phyloP scores from a whole-genome alignment of 202 grass and related monocot species.

The Zoysia matrella region DNA sequence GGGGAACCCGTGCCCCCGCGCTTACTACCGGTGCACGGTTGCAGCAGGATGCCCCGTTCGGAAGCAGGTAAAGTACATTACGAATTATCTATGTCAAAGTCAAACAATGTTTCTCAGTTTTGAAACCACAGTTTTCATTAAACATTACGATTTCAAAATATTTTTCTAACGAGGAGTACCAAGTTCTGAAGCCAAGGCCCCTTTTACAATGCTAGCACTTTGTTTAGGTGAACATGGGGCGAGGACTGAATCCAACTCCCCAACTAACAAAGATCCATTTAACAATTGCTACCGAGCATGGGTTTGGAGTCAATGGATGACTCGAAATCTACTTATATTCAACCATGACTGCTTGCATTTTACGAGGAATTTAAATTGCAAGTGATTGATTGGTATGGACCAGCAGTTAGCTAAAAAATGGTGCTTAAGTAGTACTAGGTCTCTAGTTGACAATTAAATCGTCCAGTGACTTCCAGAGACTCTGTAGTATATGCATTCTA shows the following conservation, averaged over 20 bases:
- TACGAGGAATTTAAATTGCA: constrained; percentile 18
- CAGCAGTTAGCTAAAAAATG: constrained; percentile 5
- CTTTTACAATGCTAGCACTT: neutral
- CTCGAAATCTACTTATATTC: neutral
- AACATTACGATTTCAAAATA: neutral
- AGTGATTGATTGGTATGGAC: neutral
- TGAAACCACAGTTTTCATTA: neutral
- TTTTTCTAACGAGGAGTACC: neutral
- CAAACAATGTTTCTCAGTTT: neutral
- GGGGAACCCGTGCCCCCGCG: constrained; percentile 89
- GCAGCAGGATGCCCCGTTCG: constrained; percentile 77
- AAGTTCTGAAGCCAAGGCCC: constrained; percentile 13
- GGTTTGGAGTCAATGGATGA: constrained; percentile 7
- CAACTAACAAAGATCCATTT: constrained; percentile 16
- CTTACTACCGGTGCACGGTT: constrained; percentile 95
- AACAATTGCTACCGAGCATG: neutral
- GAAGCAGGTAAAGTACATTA: constrained; percentile 71
- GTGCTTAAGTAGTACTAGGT: no score
- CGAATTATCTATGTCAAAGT: constrained; percentile 8
- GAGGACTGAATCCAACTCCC: neutral
- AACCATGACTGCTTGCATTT: constrained; percentile 1
- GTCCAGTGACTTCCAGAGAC: neutral
- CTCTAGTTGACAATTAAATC: neutral
- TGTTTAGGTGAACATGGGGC: neutral
- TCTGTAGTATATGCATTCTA: neutral